These are phyloP conservation scores for Ascobolus immersus DNA, from an alignment of 495 filamentous ascomycete genomes.

Conservation along the genomic window DNA sequence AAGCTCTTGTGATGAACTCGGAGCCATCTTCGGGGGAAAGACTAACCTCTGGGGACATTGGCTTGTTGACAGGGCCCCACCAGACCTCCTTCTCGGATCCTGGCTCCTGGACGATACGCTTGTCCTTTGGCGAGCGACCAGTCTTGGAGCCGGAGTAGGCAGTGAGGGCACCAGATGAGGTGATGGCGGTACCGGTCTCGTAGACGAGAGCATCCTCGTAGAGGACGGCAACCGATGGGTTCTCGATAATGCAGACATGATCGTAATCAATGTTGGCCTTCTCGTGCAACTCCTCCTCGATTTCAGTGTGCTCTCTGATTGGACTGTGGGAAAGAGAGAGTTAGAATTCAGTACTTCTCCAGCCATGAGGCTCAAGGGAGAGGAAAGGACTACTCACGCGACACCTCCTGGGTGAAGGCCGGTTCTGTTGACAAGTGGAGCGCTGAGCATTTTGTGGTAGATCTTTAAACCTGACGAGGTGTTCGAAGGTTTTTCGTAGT, in stretches of 20 bases:
- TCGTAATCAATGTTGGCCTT: constrained; percentile 98
- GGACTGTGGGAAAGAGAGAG: constrained; percentile 28
- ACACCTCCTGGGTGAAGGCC: constrained; percentile 60
- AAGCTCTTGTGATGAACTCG: constrained; percentile 10
- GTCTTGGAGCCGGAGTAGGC: constrained; percentile 97
- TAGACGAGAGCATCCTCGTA: constrained; percentile 99
- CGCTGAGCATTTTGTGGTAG: constrained; percentile 6
- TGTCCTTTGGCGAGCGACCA: constrained; percentile 85
- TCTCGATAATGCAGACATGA: constrained; percentile 86
- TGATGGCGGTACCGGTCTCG: constrained; percentile 92
- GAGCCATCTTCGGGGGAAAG: no score
- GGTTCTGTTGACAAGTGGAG: constrained; percentile 14
- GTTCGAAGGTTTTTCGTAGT: no score
- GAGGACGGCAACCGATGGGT: constrained; percentile 71
- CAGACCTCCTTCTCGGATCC: constrained; percentile 75
- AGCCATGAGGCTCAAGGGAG: neutral
- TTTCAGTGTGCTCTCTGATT: constrained; percentile 67
- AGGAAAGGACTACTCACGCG: constrained; percentile 33
- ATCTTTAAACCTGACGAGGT: no score
- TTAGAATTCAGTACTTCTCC: constrained; percentile 16
- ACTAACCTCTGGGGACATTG: constrained; percentile 93
- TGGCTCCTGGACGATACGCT: constrained; percentile 84
- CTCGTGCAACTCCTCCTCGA: constrained; percentile 93
- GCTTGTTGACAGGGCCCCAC: constrained; percentile 98
- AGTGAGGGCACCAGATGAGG: constrained; percentile 75